Base-by-base conservation (phyloP, 805 yeast species). In the Candida xiaguanensis region DNA sequence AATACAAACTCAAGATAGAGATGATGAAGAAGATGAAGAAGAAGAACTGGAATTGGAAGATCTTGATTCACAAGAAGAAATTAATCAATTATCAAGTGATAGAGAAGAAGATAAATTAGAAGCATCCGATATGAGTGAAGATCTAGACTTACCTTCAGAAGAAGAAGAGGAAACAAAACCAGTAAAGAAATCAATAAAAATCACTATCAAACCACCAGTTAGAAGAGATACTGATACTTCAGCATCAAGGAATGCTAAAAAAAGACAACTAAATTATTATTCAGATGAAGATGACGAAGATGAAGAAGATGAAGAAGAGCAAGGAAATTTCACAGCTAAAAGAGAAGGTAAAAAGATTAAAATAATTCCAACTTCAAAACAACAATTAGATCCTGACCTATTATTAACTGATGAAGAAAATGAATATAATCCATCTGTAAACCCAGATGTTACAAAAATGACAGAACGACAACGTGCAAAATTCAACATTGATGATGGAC, bases 381-480 rank as follows among this genome's bases (percentile, higher is more conserved):
- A 55, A n/a, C 66, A 60, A 17, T 41, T 62, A 23, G 67, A 62
- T 38, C 64, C 53, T 4, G 70, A 65, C 32, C 48, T 65, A 29
- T 47, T 63, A 5, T 55, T 64, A 30, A 61, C 68, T 1, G 73
- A 68, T 40, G 69, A 65, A 35, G 77, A 69, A 40, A 62, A 65
- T 5, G 74, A 67, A 36, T 70, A 68, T 45, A 66, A 66, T 32
- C 71, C 75, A 2, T 51, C 54, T 16, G 61, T 56, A 14, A 60
- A 65, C 24, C 63, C 65, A 9, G 79, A 75, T 48, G 42, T 67
- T 15, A 55, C 74, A 13, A 65, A 71, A 38, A 67, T 76, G 74
- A 77, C 82, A 1, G 82, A 76, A 42, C 55, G 82, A 45, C 83
- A 78, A 53, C 55, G 80, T 34, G 70, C 77, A 3, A 65, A 69